Evolutionary conservation across 2,329 filamentous ascomycete genomes (phyloP), one percentile per base, ranked within the genome.

Genomic region (Mycosphaerelloides madeirae): DNA sequence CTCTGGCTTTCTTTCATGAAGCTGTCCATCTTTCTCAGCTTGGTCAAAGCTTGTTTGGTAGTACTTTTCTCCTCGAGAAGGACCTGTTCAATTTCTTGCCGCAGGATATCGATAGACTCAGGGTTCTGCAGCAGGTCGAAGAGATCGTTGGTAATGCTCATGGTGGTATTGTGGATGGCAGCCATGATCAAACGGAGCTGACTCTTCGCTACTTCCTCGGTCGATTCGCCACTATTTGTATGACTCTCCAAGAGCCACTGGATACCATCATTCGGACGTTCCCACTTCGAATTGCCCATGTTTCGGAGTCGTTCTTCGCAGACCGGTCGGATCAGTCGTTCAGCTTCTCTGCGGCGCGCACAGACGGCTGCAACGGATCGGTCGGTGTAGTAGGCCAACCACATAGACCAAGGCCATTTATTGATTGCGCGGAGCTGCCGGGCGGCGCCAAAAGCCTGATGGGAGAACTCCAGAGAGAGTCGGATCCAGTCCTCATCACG

Each of bases 91-190:
- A 48, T 32, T 35, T 50, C 44, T 12, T 47, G 20, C 9, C 48
- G 44, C 1, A 50, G 28, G 16, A 40, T 31, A 8, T 42, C 25
- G 18, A 51, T 38, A 36, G 45, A 46, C 18, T 46, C 34, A 14
- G 45, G 46, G 29, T 51, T 33, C 15, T 35, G 38, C 14, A 39
- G 18, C 6, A 51, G 18, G 15, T 51, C 49, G 41, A 45, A 51
- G 1, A 51, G 42, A 22, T 41, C 41, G 28, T 48, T 45, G 11
- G 45, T 43, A 6, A 49, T 29, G n/a, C 40, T 44, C 41, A 48
- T 48, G 0, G 49, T 46, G 3, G 45, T 48, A 36, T 48, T 51
- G 42, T 51, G 45, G 22, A 51, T 51, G 6, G 49, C 45, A 13
- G 49, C 45, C 42, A 51, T 45, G 6, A 39, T 51, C n/a, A 48